Percentiles rank a stretch among this genome's conserved stretches.
phyloP scores from a whole-genome alignment of 2,329 filamentous ascomycete genomes.

The Didymosphaeria variabile region DNA sequence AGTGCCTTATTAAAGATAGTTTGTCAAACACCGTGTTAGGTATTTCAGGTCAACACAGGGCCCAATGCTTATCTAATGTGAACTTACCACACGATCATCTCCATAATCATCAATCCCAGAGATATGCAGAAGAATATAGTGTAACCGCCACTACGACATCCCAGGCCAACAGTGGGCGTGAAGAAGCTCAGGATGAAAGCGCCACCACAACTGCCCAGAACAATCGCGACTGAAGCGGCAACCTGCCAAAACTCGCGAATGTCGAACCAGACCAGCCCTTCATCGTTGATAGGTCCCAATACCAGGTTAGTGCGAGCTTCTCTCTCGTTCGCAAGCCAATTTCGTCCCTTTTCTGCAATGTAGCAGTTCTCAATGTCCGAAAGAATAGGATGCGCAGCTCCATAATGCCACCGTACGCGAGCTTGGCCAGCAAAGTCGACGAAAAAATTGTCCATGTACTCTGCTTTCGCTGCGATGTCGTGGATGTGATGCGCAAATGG shows the following conservation, averaged over 20 bases:
- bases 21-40: background rate
- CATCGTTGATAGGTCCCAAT: conserved; percentile 44
- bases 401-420: conserved; percentile 50
- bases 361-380: conserved; percentile 54
- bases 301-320: conserved; percentile 48
- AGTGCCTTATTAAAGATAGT: background rate
- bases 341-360: conserved; percentile 48
- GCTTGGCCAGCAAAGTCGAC: conserved; percentile 50
- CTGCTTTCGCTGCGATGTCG: conserved; percentile 30
- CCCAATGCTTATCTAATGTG: background rate
- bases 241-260: conserved; percentile 57
- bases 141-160: conserved; percentile 54
- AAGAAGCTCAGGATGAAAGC: conserved; percentile 55
- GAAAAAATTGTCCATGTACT: conserved; percentile 49
- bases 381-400: conserved; percentile 55
- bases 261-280: conserved; percentile 54
- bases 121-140: conserved; percentile 51
- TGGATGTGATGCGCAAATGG: conserved; percentile 37
- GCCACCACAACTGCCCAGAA: conserved; percentile 48
- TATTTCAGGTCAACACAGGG: background rate
- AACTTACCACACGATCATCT: conserved; percentile 50
- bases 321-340: conserved; percentile 50
- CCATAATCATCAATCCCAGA: conserved; percentile 47
- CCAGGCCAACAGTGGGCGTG: conserved; percentile 58
- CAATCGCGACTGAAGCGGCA: conserved; percentile 46